Conservation (phyloP, 2,329 filamentous ascomycete genomes). For the Cytospora mali region DNA sequence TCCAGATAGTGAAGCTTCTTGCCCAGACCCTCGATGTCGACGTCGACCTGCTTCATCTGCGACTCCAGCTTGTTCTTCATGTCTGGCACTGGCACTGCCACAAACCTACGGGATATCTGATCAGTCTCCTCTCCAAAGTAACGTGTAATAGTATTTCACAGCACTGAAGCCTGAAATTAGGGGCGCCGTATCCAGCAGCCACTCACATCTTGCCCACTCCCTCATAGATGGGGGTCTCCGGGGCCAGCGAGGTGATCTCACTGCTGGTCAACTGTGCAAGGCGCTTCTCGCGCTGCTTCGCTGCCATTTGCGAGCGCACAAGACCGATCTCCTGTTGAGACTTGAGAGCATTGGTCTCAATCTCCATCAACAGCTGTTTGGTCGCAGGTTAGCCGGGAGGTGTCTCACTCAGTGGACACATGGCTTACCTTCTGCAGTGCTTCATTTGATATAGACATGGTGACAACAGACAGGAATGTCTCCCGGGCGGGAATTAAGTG, state of each 20-base stretch:
- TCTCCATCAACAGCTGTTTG: slow-evolving; percentile 82
- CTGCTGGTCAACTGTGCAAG: slow-evolving; percentile 84
- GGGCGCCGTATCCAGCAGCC: not conserved
- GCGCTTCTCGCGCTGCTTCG: slow-evolving; percentile 86
- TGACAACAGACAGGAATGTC: not conserved
- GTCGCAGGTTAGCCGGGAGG: not conserved
- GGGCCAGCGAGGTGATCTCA: slow-evolving; percentile 77
- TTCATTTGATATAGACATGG: slow-evolving; percentile 89
- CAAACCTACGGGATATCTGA: slow-evolving; percentile 67
- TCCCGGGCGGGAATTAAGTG: not conserved
- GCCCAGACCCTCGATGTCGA: slow-evolving; percentile 77
- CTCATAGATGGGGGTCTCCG: slow-evolving; percentile 83
- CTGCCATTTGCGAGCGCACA: slow-evolving; percentile 79
- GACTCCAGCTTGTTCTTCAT: slow-evolving; percentile 75
- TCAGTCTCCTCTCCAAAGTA: slow-evolving; percentile 1
- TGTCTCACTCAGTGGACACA: not conserved
- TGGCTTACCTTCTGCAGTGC: slow-evolving; percentile 81
- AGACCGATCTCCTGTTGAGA: slow-evolving; percentile 92
- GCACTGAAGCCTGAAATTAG: not conserved
- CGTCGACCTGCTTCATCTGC: slow-evolving; percentile 74
- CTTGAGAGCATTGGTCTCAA: slow-evolving; percentile 83
- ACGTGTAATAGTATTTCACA: slow-evolving; percentile 18
- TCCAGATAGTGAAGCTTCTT: slow-evolving; percentile 93
- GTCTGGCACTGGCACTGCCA: slow-evolving; percentile 71
- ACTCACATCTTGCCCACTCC: slow-evolving; percentile 94